Percentiles rank a stretch among this genome's conserved stretches.
Conservation (phyloP, 208 protist species). For the Trypanosomatidae sp. region DNA sequence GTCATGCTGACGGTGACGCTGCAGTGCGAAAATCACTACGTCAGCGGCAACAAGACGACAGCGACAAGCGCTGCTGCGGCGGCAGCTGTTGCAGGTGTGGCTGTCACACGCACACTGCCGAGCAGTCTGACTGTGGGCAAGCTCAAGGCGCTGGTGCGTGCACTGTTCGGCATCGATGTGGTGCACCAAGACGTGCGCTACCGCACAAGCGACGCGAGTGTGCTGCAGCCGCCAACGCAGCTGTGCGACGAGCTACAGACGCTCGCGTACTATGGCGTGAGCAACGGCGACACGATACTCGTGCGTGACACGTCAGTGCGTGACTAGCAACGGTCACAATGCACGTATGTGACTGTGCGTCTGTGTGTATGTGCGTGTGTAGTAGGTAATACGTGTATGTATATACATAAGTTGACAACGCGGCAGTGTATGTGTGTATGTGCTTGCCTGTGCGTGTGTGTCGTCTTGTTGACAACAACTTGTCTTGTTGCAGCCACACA, state of each 20-base stretch:
- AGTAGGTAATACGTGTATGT: too few species aligned
- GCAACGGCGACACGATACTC: conserved; percentile 35
- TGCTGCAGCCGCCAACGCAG: conserved; percentile 23
- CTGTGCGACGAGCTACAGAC: conserved; percentile 64
- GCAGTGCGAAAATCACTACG: conserved; percentile 31
- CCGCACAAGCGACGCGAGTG: conserved; percentile 44
- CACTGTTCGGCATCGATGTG: conserved; percentile 54
- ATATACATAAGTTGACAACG: too few species aligned
- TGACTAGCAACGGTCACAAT: too few species aligned
- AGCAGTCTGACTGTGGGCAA: conserved; percentile 67
- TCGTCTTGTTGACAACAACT: too few species aligned
- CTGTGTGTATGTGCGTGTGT: too few species aligned
- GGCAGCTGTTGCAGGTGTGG: neutral
- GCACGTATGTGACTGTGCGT: too few species aligned
- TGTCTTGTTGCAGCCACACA: too few species aligned
- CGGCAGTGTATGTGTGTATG: too few species aligned
- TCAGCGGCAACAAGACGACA: neutral
- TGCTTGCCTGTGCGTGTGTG: too few species aligned
- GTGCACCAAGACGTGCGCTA: conserved; percentile 48
- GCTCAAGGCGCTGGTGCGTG: conserved; percentile 59
- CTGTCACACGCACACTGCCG: conserved; percentile 31
- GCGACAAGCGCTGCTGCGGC: neutral
- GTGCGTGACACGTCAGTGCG: conserved; percentile 63
- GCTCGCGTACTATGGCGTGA: conserved; percentile 65
- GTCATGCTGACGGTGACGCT: conserved; percentile 63